Conservation (phyloP, 2,329 filamentous ascomycete genomes). For the Colletotrichum sp. region DNA sequence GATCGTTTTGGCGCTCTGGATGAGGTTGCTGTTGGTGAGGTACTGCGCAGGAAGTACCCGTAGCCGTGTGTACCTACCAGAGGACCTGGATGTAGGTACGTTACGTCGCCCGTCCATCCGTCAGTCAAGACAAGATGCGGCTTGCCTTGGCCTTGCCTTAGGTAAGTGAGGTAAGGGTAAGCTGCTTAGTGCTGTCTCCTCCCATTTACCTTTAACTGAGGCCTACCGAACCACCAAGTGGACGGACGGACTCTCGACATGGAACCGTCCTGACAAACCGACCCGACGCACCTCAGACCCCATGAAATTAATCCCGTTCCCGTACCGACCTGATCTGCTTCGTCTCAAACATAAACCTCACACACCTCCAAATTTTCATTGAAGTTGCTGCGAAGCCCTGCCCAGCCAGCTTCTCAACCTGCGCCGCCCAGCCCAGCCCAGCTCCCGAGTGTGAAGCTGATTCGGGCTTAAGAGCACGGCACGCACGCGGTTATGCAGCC, state of each 20-base stretch:
- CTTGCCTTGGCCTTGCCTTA: neutral
- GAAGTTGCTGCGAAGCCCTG: neutral
- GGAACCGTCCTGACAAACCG: slow-evolving; percentile 7
- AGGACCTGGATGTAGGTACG: neutral
- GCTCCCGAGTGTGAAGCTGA: neutral
- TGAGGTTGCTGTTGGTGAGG: neutral
- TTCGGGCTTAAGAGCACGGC: neutral
- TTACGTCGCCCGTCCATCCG: neutral
- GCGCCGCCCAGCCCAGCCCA: neutral
- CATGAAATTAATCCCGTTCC: slow-evolving; percentile 16
- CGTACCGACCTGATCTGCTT: slow-evolving; percentile 1
- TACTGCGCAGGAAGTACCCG: neutral
- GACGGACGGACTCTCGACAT: neutral
- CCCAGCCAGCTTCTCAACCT: neutral
- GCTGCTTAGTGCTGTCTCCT: neutral
- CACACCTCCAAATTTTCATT: neutral
- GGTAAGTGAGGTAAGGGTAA: slow-evolving; percentile 6
- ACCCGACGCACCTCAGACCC: slow-evolving; percentile 11
- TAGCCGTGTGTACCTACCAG: neutral
- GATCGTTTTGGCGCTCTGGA: neutral
- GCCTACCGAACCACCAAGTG: slow-evolving; percentile 3
- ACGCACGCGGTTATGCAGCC: slow-evolving; percentile 17
- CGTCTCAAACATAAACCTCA: slow-evolving; percentile 19
- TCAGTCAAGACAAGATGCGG: neutral
- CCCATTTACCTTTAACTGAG: slow-evolving; percentile 5